phyloP scores from a whole-genome alignment of 495 filamentous ascomycete species.

The Aspergillus conjunctus region DNA sequence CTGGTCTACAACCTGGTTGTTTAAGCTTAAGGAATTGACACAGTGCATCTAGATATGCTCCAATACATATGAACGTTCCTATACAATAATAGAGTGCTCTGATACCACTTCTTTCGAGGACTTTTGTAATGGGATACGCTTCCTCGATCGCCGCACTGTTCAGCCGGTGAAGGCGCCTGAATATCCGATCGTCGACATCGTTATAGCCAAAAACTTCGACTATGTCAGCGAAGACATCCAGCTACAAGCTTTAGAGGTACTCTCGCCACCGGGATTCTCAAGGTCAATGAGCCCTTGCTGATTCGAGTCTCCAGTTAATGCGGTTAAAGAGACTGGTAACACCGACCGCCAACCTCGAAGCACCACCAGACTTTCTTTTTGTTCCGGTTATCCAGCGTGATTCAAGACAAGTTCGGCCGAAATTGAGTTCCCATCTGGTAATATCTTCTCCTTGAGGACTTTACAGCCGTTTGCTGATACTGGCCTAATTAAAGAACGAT shows the following conservation, averaged over 20 bases:
- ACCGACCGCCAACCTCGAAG: conserved; percentile 66
- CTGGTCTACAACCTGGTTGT: conserved; percentile 23
- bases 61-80: conserved; percentile 70
- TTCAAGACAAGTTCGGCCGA: conserved; percentile 30
- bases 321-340: conserved; percentile 77
- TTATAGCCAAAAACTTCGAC: conserved; percentile 81
- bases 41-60: conserved; percentile 56
- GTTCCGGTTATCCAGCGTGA: conserved; percentile 63
- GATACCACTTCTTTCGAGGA: conserved; percentile 74
- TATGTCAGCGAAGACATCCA: conserved; percentile 71
- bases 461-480: background rate
- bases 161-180: conserved; percentile 21
- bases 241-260: conserved; percentile 77
- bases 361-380: conserved; percentile 80
- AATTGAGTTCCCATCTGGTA: conserved; percentile 53
- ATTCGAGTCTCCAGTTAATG: conserved; percentile 61
- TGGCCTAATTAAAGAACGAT: conserved; percentile 61
- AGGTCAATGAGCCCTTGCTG: conserved; percentile 6
- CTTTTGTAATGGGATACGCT: conserved; percentile 69
- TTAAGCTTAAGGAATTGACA: conserved; percentile 9
- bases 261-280: too few relatives aligned
- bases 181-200: conserved; percentile 67
- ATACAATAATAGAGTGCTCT: conserved; percentile 70
- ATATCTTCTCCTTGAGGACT: conserved; percentile 3
- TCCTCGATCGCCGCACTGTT: conserved; percentile 27